Conservation (phyloP, 805 yeast genomes). For the Kodamaea sagamina region DNA sequence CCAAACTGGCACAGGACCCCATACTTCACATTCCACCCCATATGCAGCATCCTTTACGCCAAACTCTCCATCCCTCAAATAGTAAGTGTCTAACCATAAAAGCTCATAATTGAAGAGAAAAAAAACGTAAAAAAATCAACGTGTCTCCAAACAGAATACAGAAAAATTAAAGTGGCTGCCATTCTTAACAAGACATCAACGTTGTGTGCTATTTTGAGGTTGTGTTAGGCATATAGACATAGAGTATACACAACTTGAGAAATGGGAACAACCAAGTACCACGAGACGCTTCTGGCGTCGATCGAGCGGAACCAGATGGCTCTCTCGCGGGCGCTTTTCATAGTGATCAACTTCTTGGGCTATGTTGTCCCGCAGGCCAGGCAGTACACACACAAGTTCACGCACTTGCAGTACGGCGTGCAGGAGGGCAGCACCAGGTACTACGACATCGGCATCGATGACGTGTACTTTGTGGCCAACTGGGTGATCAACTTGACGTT, state of each 20-base stretch:
- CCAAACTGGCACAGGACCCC: too few species aligned
- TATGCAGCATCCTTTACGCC: too few species aligned
- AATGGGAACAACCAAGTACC: slow-evolving; percentile 15
- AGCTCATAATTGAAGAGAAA: neutral
- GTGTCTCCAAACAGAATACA: neutral
- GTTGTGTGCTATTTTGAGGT: too few species aligned
- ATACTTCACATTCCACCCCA: too few species aligned
- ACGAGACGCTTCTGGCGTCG: slow-evolving; percentile 26
- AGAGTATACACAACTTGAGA: neutral
- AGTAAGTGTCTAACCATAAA: neutral
- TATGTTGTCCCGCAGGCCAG: slow-evolving; percentile 23
- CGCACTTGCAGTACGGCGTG: slow-evolving; percentile 34
- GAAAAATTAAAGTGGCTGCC: neutral
- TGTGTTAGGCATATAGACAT: neutral
- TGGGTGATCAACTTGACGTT: slow-evolving; percentile 60
- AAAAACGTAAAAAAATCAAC: slow-evolving; percentile 8
- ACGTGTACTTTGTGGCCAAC: slow-evolving; percentile 52
- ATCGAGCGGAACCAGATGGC: slow-evolving; percentile 41
- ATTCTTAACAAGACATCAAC: too few species aligned
- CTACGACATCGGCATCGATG: slow-evolving; percentile 61
- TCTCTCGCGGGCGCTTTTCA: slow-evolving; percentile 32
- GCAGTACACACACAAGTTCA: slow-evolving; percentile 35
- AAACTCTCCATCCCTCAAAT: neutral
- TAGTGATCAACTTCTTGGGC: slow-evolving; percentile 29
- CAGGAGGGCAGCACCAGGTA: slow-evolving; percentile 10